phyloP scores from a whole-genome alignment of 768 basidiomycete species.

The Podaxis sp. region DNA sequence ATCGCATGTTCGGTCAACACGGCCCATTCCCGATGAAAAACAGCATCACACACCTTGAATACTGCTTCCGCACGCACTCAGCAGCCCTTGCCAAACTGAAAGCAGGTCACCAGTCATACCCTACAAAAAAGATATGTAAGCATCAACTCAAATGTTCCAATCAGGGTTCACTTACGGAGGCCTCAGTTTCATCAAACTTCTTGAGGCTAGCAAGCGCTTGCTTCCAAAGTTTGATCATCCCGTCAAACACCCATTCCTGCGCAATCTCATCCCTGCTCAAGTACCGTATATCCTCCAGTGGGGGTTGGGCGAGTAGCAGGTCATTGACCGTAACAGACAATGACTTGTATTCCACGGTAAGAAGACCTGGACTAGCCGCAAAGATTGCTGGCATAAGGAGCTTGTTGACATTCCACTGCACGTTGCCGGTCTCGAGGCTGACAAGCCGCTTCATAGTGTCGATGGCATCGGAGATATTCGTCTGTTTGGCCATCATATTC shows the following conservation, averaged over 20 bases:
- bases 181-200: conserved; percentile 40
- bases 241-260: conserved; percentile 50
- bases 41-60: conserved; percentile 41
- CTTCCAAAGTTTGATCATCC: conserved; percentile 55
- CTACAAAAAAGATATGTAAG: background rate
- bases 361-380: conserved; percentile 23
- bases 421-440: conserved; percentile 29
- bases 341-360: conserved; percentile 25
- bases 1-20: conserved; percentile 12
- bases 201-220: conserved; percentile 43
- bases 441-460: conserved; percentile 46
- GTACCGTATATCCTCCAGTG: conserved; percentile 53
- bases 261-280: conserved; percentile 59
- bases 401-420: conserved; percentile 39
- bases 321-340: conserved; percentile 12
- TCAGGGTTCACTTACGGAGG: conserved; percentile 47
- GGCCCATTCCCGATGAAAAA: background rate
- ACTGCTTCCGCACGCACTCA: conserved; percentile 46
- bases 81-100: conserved; percentile 56
- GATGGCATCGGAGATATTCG: conserved; percentile 52
- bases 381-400: conserved; percentile 27
- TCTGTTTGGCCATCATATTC: conserved; percentile 54
- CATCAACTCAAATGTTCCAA: conserved; percentile 8
- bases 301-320: conserved; percentile 43
- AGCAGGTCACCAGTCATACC: conserved; percentile 43